Percentiles rank a stretch among this genome's conserved stretches.
Conservation (phyloP, 805 yeast species). For the Sugiyamaella smithiae region DNA sequence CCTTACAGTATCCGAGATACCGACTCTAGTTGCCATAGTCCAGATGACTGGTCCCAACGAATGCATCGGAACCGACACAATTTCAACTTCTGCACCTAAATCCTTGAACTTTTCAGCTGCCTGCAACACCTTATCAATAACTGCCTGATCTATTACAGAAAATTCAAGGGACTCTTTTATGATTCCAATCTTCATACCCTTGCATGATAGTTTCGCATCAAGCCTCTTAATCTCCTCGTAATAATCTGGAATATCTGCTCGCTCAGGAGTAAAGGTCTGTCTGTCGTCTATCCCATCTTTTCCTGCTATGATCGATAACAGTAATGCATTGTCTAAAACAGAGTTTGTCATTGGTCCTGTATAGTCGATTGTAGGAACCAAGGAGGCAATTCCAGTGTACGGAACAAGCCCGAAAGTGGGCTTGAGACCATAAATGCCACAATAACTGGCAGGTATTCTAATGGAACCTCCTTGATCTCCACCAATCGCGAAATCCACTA, state of each 20-base stretch:
- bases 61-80: slow-evolving; percentile 38
- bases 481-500: slow-evolving; percentile 49
- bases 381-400: slow-evolving; percentile 37
- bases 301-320: slow-evolving; percentile 38
- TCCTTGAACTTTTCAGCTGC: slow-evolving; percentile 33
- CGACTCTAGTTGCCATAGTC: slow-evolving; percentile 31
- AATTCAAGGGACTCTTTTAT: slow-evolving; percentile 36
- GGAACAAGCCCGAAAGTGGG: slow-evolving; percentile 23
- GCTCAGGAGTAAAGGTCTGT: slow-evolving; percentile 29
- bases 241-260: slow-evolving; percentile 12
- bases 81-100: slow-evolving; percentile 37
- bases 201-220: slow-evolving; percentile 27
- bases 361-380: slow-evolving; percentile 38
- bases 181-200: slow-evolving; percentile 29
- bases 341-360: slow-evolving; percentile 40
- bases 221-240: slow-evolving; percentile 10
- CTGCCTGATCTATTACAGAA: slow-evolving; percentile 33
- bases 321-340: slow-evolving; percentile 36
- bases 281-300: slow-evolving; percentile 38
- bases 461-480: slow-evolving; percentile 45
- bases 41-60: slow-evolving; percentile 38
- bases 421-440: slow-evolving; percentile 31
- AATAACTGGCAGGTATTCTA: slow-evolving; percentile 47
- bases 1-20: slow-evolving; percentile 3
- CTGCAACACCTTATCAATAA: slow-evolving; percentile 29